Percentiles rank a stretch among this genome's conserved stretches.
Conservation (phyloP, 495 filamentous ascomycete genomes). For the Choiromyces venosus region DNA sequence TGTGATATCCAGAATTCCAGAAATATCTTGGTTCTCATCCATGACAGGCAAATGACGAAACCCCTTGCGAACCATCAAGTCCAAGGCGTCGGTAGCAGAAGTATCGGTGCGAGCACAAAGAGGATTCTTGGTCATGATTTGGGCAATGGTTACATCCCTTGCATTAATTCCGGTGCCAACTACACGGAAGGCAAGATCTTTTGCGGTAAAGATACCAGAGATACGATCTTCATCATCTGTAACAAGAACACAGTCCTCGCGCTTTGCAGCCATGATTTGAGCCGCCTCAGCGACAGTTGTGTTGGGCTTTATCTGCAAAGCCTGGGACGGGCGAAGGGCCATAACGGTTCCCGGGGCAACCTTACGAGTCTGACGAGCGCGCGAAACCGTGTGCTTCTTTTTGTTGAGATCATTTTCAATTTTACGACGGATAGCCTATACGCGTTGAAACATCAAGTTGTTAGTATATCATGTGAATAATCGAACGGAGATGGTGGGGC, state of each 20-base stretch:
- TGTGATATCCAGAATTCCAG: constrained; percentile 95
- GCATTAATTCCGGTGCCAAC: constrained; percentile 91
- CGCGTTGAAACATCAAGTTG: constrained; percentile 6
- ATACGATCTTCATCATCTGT: constrained; percentile 98
- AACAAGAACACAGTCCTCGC: constrained; percentile 97
- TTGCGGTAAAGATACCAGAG: constrained; percentile 97
- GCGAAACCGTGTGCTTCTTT: constrained; percentile 73
- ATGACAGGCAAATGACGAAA: constrained; percentile 97
- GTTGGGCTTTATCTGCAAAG: constrained; percentile 93
- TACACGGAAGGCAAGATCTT: constrained; percentile 95
- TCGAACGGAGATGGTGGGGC: background rate
- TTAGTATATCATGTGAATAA: constrained; percentile 3
- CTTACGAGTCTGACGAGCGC: constrained; percentile 79
- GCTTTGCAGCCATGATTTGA: constrained; percentile 97
- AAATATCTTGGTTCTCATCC: constrained; percentile 99
- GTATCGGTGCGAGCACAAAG: constrained; percentile 96
- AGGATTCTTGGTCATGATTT: constrained; percentile 99
- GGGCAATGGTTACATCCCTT: constrained; percentile 80
- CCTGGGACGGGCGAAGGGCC: constrained; percentile 86
- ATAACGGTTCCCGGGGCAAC: constrained; percentile 94
- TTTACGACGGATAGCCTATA: constrained; percentile 88
- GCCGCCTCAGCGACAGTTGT: constrained; percentile 94
- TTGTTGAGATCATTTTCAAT: constrained; percentile 97
- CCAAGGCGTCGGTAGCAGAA: constrained; percentile 92
- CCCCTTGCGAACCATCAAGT: constrained; percentile 96